Conservation (phyloP, 1,139 yeast species). For the Geotrichum carabidarum region DNA sequence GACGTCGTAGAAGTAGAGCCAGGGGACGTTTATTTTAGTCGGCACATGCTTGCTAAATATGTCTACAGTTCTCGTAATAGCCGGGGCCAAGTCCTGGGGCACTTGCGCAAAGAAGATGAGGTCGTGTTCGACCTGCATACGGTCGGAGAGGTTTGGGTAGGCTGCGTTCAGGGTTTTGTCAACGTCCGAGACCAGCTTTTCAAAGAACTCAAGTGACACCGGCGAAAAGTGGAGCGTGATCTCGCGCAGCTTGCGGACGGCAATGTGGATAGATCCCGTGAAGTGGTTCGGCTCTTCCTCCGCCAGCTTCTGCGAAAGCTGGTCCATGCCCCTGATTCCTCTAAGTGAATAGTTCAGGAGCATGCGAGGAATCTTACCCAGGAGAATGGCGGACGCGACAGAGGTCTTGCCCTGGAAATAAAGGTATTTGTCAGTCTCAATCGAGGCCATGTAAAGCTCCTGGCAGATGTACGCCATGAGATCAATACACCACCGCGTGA, state of each 20-base stretch:
- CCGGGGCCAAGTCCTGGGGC: slow-evolving; percentile 45
- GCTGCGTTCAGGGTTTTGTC: slow-evolving; percentile 40
- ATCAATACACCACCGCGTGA: slow-evolving; percentile 75
- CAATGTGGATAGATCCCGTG: slow-evolving; percentile 27
- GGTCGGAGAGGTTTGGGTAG: slow-evolving; percentile 22
- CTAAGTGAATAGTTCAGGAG: slow-evolving; percentile 65
- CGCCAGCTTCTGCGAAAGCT: slow-evolving; percentile 41
- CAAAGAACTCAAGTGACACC: slow-evolving; percentile 55
- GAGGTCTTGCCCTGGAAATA: slow-evolving; percentile 22
- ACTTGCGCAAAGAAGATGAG: slow-evolving; percentile 60
- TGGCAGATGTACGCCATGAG: slow-evolving; percentile 61
- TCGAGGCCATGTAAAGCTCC: slow-evolving; percentile 45
- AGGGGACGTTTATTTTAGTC: slow-evolving; percentile 36
- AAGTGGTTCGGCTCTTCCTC: slow-evolving; percentile 27
- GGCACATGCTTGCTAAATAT: slow-evolving; percentile 31
- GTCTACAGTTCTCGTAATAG: slow-evolving; percentile 37
- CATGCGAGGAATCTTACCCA: slow-evolving; percentile 67
- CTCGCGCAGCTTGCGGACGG: slow-evolving; percentile 42
- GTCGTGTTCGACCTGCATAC: slow-evolving; percentile 54
- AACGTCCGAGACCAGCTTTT: slow-evolving; percentile 54
- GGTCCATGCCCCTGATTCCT: slow-evolving; percentile 61
- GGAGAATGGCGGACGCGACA: slow-evolving; percentile 33
- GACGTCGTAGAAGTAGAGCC: slow-evolving; percentile 61
- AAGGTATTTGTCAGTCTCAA: slow-evolving; percentile 20
- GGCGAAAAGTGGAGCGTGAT: slow-evolving; percentile 51